phyloP scores from a whole-genome alignment of 768 basidiomycete species.

The Russula ochroleuca region DNA sequence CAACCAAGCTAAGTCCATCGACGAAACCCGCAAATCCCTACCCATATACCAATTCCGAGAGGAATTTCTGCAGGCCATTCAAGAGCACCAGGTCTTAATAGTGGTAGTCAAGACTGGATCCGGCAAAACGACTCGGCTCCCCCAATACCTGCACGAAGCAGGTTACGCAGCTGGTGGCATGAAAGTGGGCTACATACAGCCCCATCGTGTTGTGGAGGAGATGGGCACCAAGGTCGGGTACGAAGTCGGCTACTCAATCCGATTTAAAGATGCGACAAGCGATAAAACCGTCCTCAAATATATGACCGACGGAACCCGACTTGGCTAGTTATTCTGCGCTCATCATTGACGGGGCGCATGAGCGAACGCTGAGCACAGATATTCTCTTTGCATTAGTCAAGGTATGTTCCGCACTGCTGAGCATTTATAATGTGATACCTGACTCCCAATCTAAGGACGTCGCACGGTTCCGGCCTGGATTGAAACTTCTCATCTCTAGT shows the following conservation, averaged over 20 bases:
- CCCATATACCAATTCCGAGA: slow-evolving; percentile 91
- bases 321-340: slow-evolving; percentile 90
- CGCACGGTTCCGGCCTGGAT: slow-evolving; percentile 90
- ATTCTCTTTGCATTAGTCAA: slow-evolving; percentile 98
- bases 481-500: slow-evolving; percentile 88
- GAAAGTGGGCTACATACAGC: slow-evolving; percentile 95
- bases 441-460: slow-evolving; percentile 64
- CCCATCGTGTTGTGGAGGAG: slow-evolving; percentile 97
- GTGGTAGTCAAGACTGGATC: slow-evolving; percentile 99
- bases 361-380: slow-evolving; percentile 95
- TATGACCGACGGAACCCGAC: slow-evolving; percentile 99
- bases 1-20: slow-evolving; percentile 77
- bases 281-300: slow-evolving; percentile 99
- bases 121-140: slow-evolving; percentile 97
- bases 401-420: slow-evolving; percentile 51
- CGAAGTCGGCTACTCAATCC: slow-evolving; percentile 99
- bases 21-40: slow-evolving; percentile 88
- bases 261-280: slow-evolving; percentile 99
- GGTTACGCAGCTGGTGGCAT: slow-evolving; percentile 85
- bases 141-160: slow-evolving; percentile 97
- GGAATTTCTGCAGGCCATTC: slow-evolving; percentile 81
- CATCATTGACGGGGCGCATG: slow-evolving; percentile 98
- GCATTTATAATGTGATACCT: slow-evolving; percentile 29
- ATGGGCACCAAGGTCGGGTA: slow-evolving; percentile 97
- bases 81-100: slow-evolving; percentile 90